Evolutionary conservation across 2,329 filamentous ascomycete genomes (phyloP).

Genomic region (Orbilia blumenaviensis): DNA sequence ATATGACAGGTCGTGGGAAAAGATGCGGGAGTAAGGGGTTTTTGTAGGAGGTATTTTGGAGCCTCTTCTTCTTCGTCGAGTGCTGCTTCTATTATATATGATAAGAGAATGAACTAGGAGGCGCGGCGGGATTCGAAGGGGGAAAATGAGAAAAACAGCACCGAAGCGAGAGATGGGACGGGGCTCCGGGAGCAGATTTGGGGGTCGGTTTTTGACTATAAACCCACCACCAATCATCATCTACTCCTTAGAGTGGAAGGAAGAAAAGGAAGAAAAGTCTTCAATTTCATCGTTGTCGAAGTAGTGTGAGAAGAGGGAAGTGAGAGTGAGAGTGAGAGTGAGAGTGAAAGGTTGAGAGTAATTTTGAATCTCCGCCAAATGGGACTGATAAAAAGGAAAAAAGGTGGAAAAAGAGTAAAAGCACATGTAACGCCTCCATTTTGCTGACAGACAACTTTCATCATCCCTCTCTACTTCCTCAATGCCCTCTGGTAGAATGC

Average conservation of each 20-base stretch:
- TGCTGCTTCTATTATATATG: slow-evolving; percentile 41
- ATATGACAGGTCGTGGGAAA: slow-evolving; percentile 50
- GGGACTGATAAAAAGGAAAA: slow-evolving; percentile 12
- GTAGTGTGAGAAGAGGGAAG: not conserved
- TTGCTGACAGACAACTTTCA: slow-evolving; percentile 13
- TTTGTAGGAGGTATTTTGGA: not conserved
- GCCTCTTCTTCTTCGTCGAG: not conserved
- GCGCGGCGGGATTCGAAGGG: not conserved
- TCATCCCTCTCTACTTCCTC: slow-evolving; percentile 75
- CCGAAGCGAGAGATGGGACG: not conserved
- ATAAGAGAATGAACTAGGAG: not conserved
- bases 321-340: slow-evolving; percentile 13
- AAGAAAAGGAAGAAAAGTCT: not conserved
- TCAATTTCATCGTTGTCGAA: slow-evolving; percentile 33
- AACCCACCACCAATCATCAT: slow-evolving; percentile 18
- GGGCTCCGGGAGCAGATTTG: not conserved
- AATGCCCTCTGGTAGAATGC: slow-evolving; percentile 99
- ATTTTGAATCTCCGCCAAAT: slow-evolving; percentile 47
- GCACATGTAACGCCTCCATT: slow-evolving; percentile 44
- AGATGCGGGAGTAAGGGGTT: not conserved
- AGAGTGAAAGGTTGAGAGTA: slow-evolving; percentile 21
- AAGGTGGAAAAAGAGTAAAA: slow-evolving; percentile 31
- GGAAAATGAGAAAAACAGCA: slow-evolving; percentile 2
- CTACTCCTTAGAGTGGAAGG: slow-evolving; percentile 3
- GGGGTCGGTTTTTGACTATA: slow-evolving; percentile 4